Conservation (phyloP, 768 basidiomycete genomes). For the Leccinum pellstonianum region DNA sequence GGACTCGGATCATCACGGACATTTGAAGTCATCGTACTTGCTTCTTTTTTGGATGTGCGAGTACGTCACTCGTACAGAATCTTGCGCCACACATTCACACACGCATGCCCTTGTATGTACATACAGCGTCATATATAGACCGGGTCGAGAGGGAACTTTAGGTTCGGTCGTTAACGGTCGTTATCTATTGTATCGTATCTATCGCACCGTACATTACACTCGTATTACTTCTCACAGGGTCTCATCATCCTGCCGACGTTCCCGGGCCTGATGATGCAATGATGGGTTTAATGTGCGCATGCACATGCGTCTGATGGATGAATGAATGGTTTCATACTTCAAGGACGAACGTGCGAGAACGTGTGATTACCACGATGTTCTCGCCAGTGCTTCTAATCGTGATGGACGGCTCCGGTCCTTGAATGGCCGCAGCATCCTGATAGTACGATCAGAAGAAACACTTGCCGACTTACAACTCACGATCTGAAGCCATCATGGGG, state of each 20-base stretch:
- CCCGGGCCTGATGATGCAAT: not conserved
- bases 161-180: not conserved
- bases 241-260: not conserved
- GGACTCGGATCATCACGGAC: not conserved
- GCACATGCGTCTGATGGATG: not conserved
- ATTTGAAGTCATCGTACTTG: not conserved
- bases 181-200: not conserved
- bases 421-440: too few relatives aligned
- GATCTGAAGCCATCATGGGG: too few relatives aligned
- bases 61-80: not conserved
- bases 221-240: not conserved
- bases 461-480: too few relatives aligned
- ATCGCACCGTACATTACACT: not conserved
- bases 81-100: not conserved
- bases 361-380: too few relatives aligned
- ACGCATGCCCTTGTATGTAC: not conserved
- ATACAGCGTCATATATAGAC: not conserved
- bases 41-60: not conserved
- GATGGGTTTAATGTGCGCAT: not conserved
- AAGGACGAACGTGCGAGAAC: too few relatives aligned
- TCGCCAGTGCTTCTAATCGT: too few relatives aligned
- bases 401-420: too few relatives aligned
- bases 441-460: too few relatives aligned
- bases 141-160: not conserved
- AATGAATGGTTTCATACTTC: too few relatives aligned